Evolutionary conservation across 2,329 filamentous ascomycete species (phyloP), one percentile per base, ranked within the genome.

Genomic region (Neospermospora avenae): DNA sequence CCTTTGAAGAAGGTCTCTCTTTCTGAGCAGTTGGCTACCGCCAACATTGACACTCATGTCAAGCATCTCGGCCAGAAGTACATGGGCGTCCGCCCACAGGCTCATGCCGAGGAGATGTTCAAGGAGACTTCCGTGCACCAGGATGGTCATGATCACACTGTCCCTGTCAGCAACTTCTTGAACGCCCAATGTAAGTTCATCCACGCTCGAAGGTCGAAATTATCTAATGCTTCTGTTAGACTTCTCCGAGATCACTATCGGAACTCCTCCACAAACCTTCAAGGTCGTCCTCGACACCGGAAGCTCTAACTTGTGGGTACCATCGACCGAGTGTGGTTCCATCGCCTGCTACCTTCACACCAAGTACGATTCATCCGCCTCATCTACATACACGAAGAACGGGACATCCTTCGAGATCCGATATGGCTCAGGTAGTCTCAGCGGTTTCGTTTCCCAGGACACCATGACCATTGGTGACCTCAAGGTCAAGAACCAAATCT

Each of bases 301-400:
- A 71, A 97, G 92, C 83, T 98, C 95, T 76, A 99, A 99, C 82
- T 85, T 99, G 65, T 99, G 96, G 96, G 93, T 99, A 62, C 96
- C 96, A 41, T 96, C 93, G 24, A 81, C 85, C 59, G 83, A 91
- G 73, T 99, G 96, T 77, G 87, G 84, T 74, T 97, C 93, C 74
- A 99, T 99, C 73, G 96, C 95, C 67, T 99, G 95, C 85, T 99
- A 93, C 79, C 86, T 99, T 62, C 95, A 99, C 83, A 87, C 78
- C 77, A 99, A 96, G 81, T 99, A 98, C 80, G 92, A 98, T 78
- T 95, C 92, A 60, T 89, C 87, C 39, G 80, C 86, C 4, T 99
- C 96, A 51, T 93, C 88, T 20, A 90, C 91, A 52, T 96, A 93
- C 85, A 90, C 96, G 86, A 84, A 89, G 82, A 99, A 99, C 74